Base-by-base conservation (phyloP, 208 protist species). In the Trypanosoma lewisi region DNA sequence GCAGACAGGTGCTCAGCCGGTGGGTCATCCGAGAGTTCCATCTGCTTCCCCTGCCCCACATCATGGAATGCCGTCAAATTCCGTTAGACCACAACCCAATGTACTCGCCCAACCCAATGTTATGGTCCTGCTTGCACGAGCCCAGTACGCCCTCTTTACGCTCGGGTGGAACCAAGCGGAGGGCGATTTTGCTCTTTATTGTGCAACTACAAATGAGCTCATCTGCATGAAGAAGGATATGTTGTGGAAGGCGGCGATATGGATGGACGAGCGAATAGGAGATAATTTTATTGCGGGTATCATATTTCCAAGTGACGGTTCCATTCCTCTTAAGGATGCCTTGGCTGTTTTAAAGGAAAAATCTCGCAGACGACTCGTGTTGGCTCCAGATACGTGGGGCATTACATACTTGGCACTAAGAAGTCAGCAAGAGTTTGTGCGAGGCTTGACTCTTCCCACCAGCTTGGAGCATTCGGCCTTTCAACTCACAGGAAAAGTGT, bases 1-100 rank as follows among this genome's bases (percentile, higher is more conserved):
- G 17, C 83, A 75, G 41, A 36, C n/a, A 7, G 39, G 12, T 21
- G 45, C 39, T 4, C 53, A 73, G 19, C 91, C 97, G 51, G 90
- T 97, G 67, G 96, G 91, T 91, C 86, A 74, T 3, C 52, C 97
- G 4, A 89, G 89, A 12, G 96, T 91, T 60, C 96, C 96, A 41
- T 51, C 97, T 3, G 91, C 70, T 1, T 87, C 97, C 52, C 48
- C 95, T 6, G 14, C 93, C 0, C 52, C 53, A 19, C 71, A 78
- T 1, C 75, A 82, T 27, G 54, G 87, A 16, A 55, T 88, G 16
- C 85, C 77, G 33, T 61, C 67, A 14, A 83, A 73, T 75, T 85
- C 52, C 59, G 75, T 17, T 27, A 89, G 78, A 53, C 73, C 77
- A 17, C 85, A 68, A 0, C 45, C 63, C 34, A 42, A 73, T 19